Percentiles rank a stretch among this genome's conserved stretches.
Conservation (phyloP, 164 flowering plant genomes). For the Vitis labrusca region DNA sequence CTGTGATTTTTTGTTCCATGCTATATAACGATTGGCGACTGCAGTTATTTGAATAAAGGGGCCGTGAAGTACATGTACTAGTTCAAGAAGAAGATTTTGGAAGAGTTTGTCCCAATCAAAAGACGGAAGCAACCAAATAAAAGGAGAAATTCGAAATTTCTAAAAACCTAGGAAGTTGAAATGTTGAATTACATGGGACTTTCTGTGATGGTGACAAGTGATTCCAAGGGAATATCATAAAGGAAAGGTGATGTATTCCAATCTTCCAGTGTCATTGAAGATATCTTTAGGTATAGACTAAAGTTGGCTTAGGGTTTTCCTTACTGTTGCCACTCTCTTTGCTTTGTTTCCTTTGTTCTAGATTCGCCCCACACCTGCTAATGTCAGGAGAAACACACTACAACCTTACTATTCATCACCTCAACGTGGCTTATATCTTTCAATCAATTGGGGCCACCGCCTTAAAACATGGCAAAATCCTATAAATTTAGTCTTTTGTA, state of each 20-base stretch:
- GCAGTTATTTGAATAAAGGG: background rate
- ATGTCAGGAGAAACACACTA: slow-evolving; percentile 11
- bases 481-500: too few relatives aligned
- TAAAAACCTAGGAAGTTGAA: slow-evolving; percentile 13
- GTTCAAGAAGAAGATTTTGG: background rate
- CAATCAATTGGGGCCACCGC: background rate
- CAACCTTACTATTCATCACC: background rate
- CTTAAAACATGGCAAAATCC: too few relatives aligned
- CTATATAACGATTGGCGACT: background rate
- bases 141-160: background rate
- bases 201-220: slow-evolving; percentile 30
- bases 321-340: background rate
- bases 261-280: slow-evolving; percentile 31
- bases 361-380: slow-evolving; percentile 20
- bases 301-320: slow-evolving; percentile 20
- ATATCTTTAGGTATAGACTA: slow-evolving; percentile 26
- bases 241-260: slow-evolving; percentile 38
- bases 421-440: background rate
- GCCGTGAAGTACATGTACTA: background rate
- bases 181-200: slow-evolving; percentile 24
- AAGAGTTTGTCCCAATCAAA: background rate
- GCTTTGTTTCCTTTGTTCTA: slow-evolving; percentile 14
- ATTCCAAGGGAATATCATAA: slow-evolving; percentile 39
- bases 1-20: background rate
- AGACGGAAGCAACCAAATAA: background rate